Percentiles rank a stretch among this genome's conserved stretches.
Evolutionary conservation across 2,329 filamentous ascomycete species (phyloP).

Genomic region (Lecanosticta acicola): DNA sequence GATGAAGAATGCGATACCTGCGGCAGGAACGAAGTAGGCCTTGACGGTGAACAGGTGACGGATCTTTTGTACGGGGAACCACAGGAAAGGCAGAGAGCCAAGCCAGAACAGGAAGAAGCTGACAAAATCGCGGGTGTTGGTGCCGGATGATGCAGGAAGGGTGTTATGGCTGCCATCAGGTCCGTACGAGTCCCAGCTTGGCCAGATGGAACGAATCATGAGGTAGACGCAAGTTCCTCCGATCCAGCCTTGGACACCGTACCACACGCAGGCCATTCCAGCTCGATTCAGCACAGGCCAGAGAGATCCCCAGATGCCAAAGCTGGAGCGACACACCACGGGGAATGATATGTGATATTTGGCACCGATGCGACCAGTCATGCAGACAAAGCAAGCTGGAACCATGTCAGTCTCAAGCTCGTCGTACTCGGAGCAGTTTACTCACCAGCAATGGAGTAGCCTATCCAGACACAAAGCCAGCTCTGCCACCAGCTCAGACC

Average conservation of each 20-base stretch:
- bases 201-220: slow-evolving; percentile 84
- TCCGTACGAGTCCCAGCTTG: slow-evolving; percentile 41
- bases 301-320: slow-evolving; percentile 81
- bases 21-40: slow-evolving; percentile 73
- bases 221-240: slow-evolving; percentile 75
- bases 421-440: not conserved
- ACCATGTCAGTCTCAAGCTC: not conserved
- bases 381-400: slow-evolving; percentile 63
- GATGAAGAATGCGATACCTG: slow-evolving; percentile 79
- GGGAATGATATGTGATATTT: slow-evolving; percentile 87
- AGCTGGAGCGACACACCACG: slow-evolving; percentile 69
- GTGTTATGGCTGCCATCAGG: slow-evolving; percentile 54
- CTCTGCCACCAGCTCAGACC: slow-evolving; percentile 49
- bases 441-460: slow-evolving; percentile 67
- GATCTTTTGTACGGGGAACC: slow-evolving; percentile 83
- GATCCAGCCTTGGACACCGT: slow-evolving; percentile 79
- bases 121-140: slow-evolving; percentile 67
- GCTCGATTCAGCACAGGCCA: slow-evolving; percentile 88
- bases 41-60: slow-evolving; percentile 92
- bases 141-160: slow-evolving; percentile 60
- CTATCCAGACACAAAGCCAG: slow-evolving; percentile 50
- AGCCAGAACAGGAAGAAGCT: slow-evolving; percentile 88
- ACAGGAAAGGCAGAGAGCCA: slow-evolving; percentile 72
- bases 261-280: slow-evolving; percentile 85
- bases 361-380: slow-evolving; percentile 78